Evolutionary conservation across 208 protist genomes (phyloP).

Genomic region (Zelonia costaricensis): DNA sequence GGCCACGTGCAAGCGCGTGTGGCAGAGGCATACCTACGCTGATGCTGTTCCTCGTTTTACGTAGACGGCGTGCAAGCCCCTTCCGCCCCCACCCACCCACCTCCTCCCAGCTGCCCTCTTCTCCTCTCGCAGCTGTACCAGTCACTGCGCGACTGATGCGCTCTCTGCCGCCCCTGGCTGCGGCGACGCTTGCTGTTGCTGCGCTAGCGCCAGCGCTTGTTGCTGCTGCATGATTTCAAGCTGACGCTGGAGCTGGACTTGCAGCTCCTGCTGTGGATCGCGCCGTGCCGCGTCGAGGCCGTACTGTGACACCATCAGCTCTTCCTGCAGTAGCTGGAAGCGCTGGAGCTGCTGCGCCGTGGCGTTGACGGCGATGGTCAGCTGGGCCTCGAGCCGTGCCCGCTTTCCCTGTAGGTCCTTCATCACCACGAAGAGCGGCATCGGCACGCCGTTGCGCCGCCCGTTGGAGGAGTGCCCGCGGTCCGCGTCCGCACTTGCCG

Average conservation of each 20-base stretch:
- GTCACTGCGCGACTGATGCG: background rate
- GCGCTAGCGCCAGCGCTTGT: too few relatives aligned
- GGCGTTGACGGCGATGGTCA: constrained; percentile 11
- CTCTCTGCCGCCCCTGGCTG: background rate
- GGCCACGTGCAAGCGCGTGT: too few relatives aligned
- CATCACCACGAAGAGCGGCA: constrained; percentile 9
- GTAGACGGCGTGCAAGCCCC: too few relatives aligned
- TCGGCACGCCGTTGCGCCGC: constrained; percentile 8
- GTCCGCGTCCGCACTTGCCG: background rate
- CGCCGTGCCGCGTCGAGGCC: constrained; percentile 24
- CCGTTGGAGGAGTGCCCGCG: background rate
- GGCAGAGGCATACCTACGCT: too few relatives aligned
- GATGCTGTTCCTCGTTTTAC: too few relatives aligned
- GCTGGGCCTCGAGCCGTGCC: constrained; percentile 33
- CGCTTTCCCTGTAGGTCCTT: constrained; percentile 31
- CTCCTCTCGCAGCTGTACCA: too few relatives aligned
- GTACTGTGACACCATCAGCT: constrained; percentile 45
- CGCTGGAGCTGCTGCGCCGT: constrained; percentile 31
- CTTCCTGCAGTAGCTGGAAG: constrained; percentile 50
- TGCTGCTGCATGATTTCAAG: background rate
- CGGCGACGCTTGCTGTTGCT: background rate
- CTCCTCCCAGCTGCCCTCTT: background rate
- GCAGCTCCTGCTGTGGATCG: background rate
- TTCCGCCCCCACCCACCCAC: too few relatives aligned
- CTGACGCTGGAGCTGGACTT: background rate